Evolutionary conservation across 768 basidiomycete species (phyloP).

Genomic region (Cyclocybe aegerita): DNA sequence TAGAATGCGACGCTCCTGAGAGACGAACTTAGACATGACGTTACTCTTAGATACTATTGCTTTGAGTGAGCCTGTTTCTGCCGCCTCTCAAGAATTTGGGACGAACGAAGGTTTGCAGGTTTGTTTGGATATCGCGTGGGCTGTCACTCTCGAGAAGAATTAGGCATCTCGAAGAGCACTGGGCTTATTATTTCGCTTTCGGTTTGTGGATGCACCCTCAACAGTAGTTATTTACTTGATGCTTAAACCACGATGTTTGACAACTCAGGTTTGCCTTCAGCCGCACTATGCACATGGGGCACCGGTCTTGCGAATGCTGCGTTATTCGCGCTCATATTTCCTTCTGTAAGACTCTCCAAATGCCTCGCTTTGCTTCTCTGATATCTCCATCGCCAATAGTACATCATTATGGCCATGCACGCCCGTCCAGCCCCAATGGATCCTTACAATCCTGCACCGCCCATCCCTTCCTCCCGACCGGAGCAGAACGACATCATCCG

Average conservation of each 20-base stretch:
- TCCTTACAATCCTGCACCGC: conserved; percentile 63
- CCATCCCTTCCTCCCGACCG: conserved; percentile 15
- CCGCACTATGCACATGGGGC: conserved; percentile 71
- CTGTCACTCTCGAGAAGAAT: conserved; percentile 67
- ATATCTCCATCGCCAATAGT: conserved; percentile 42
- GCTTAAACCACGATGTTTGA: neutral
- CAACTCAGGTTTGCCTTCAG: conserved; percentile 66
- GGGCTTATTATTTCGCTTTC: conserved; percentile 87
- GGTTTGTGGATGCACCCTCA: conserved; percentile 38
- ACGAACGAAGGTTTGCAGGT: conserved; percentile 40
- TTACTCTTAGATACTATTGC: conserved; percentile 72
- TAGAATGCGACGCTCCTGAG: neutral
- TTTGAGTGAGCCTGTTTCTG: conserved; percentile 62
- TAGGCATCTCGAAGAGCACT: conserved; percentile 79
- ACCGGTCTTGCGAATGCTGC: conserved; percentile 79
- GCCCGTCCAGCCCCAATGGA: conserved; percentile 73
- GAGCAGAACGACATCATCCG: conserved; percentile 39
- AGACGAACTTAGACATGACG: neutral
- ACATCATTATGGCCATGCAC: conserved; percentile 81
- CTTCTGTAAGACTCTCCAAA: conserved; percentile 48
- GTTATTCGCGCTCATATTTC: conserved; percentile 80
- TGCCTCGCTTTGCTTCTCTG: neutral
- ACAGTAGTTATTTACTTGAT: neutral
- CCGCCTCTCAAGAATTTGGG: neutral
- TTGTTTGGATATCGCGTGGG: conserved; percentile 77